Base-by-base conservation (phyloP, 257 asterid species). In the Coffea canephora region DNA sequence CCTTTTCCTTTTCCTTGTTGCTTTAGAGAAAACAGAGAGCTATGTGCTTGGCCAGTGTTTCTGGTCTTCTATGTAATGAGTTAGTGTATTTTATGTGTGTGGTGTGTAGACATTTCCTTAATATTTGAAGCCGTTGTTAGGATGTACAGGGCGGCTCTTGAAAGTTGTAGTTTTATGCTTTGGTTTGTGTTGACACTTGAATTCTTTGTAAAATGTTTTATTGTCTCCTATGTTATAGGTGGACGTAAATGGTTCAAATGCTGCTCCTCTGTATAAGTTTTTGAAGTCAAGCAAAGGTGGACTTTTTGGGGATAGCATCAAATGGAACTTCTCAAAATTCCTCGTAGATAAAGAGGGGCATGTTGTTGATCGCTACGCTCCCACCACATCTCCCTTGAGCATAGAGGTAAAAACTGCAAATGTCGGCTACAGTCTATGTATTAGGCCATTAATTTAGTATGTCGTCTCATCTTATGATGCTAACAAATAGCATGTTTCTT, bases 311-410 rank as follows among this genome's bases (percentile, higher is more conserved):
- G 92, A 89, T 57, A 52, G 75, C 43, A 90, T 95, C 77, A 93
- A 95, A 71, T 93, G 98, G 98, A 95, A 95, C 85, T 95, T 95
- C 85, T 80, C 98, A 65, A 95, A 95, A 71, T 93, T 95, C 82
- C 96, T 95, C 3, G 93, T 93, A 6, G 89, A 95, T 78, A 89
- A 89, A 82, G 96, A 93, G 62, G 97, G 98, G 52, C 82, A 74
- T 0, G 94, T 95, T n/a, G 92, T 90, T 2, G 92, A 95, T 76
- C 98, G 98, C 75, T 95, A 91, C 78, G 96, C 97, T 6, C 94
- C 98, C 78, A 95, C 97, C 34, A 93, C 97, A 21, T 70, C 96
- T 85, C 98, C 98, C 46, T 89, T 90, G 34, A 89, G 96, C 91
- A 95, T 93, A 3, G 97, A 95, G 97, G 98, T 93, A 83, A 87